phyloP scores from a whole-genome alignment of 2,329 filamentous ascomycete genomes.

The Aspergillus udagawae region DNA sequence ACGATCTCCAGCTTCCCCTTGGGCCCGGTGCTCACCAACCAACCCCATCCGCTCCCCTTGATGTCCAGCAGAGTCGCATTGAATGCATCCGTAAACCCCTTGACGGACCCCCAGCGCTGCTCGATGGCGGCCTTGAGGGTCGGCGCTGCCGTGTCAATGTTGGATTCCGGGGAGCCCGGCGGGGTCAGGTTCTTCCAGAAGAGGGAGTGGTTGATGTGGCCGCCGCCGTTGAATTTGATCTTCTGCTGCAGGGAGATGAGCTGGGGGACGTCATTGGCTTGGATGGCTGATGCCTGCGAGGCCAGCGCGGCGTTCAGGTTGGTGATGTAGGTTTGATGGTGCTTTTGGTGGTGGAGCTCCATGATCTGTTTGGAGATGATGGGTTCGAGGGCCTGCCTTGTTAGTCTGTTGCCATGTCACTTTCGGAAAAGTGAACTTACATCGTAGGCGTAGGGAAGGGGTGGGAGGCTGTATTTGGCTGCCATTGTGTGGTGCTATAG shows the following conservation, averaged over 20 bases:
- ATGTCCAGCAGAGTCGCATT: slow-evolving; percentile 62
- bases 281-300: slow-evolving; percentile 56
- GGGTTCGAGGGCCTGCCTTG: slow-evolving; percentile 70
- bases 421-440: slow-evolving; percentile 44
- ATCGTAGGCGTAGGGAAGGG: slow-evolving; percentile 66
- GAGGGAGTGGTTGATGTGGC: slow-evolving; percentile 87
- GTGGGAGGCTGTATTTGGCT: slow-evolving; percentile 56
- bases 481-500: slow-evolving; percentile 17
- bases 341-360: slow-evolving; percentile 90
- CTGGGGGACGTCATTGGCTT: slow-evolving; percentile 55
- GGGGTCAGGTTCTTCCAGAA: slow-evolving; percentile 85
- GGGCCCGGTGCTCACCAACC: slow-evolving; percentile 64
- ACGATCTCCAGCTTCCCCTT: slow-evolving; percentile 64
- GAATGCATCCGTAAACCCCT: slow-evolving; percentile 64
- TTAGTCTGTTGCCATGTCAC: slow-evolving; percentile 47
- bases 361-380: slow-evolving; percentile 82
- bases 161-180: slow-evolving; percentile 54
- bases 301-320: slow-evolving; percentile 76
- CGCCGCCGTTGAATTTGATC: slow-evolving; percentile 85
- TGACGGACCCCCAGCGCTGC: slow-evolving; percentile 64
- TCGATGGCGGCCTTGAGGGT: slow-evolving; percentile 59
- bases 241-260: slow-evolving; percentile 65
- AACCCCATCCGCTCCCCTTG: slow-evolving; percentile 85
- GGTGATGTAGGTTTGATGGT: slow-evolving; percentile 90
- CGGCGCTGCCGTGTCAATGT: slow-evolving; percentile 52